Conservation (phyloP, 441 rosid species). For the Macaranga tanarius region DNA sequence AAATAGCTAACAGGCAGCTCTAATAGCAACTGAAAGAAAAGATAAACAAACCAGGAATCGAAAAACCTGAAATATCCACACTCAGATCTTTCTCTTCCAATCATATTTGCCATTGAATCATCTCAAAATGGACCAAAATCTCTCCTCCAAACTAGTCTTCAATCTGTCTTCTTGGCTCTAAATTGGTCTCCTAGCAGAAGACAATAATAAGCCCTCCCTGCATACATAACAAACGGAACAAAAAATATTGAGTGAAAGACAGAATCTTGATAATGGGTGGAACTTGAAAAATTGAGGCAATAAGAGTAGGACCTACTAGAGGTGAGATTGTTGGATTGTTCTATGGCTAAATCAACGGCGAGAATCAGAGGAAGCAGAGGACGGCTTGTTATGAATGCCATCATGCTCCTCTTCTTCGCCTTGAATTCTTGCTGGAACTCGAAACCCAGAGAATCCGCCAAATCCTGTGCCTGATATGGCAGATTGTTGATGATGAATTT, state of each 20-base stretch:
- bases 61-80: constrained; percentile 48
- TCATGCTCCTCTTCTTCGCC: constrained; percentile 82
- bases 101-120: constrained; percentile 47
- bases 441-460: constrained; percentile 74
- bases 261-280: not conserved
- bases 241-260: no score
- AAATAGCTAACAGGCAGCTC: not conserved
- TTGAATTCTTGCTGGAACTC: constrained; percentile 88
- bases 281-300: not conserved
- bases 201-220: constrained; percentile 25
- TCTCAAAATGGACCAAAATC: constrained; percentile 32
- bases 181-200: constrained; percentile 18
- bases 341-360: constrained; percentile 53
- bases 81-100: constrained; percentile 46
- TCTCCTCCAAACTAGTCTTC: constrained; percentile 31
- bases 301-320: constrained; percentile 42
- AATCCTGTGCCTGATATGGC: constrained; percentile 54
- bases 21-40: constrained; percentile 23
- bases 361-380: constrained; percentile 84
- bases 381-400: constrained; percentile 67
- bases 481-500: constrained; percentile 40
- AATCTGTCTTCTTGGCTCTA: constrained; percentile 22
- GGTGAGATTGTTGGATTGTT: constrained; percentile 26
- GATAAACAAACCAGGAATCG: constrained; percentile 44
- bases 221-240: not conserved